Conservation (phyloP, 805 yeast genomes). For the Spathaspora passalidarum region DNA sequence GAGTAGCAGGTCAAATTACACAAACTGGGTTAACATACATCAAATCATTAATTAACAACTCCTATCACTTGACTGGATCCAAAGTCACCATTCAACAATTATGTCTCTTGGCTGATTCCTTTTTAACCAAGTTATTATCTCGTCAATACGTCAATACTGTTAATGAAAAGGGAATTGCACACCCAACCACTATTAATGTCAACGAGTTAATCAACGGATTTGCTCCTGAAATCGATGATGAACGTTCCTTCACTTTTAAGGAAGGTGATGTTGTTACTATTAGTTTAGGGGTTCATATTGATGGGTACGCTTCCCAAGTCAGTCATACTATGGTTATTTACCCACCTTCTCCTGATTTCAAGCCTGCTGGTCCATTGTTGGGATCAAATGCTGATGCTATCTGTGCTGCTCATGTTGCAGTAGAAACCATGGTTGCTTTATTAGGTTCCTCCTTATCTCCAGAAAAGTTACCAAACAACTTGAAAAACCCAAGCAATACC, state of each 20-base stretch:
- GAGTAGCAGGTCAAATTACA: conserved; percentile 84
- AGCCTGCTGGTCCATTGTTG: conserved; percentile 74
- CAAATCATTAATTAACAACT: conserved; percentile 62
- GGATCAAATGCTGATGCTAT: conserved; percentile 88
- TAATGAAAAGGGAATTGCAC: conserved; percentile 87
- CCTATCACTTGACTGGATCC: conserved; percentile 58
- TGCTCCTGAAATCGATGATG: conserved; percentile 80
- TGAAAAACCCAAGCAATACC: conserved; percentile 35
- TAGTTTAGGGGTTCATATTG: conserved; percentile 86
- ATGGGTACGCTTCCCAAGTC: conserved; percentile 86
- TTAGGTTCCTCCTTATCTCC: conserved; percentile 73
- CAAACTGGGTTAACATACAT: conserved; percentile 77
- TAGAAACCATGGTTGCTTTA: conserved; percentile 77
- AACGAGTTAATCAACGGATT: conserved; percentile 76
- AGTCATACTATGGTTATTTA: conserved; percentile 86
- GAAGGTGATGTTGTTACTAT: conserved; percentile 87
- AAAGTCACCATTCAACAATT: conserved; percentile 61
- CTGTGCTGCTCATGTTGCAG: conserved; percentile 85
- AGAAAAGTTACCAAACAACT: conserved; percentile 62
- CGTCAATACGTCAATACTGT: conserved; percentile 60
- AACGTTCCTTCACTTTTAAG: conserved; percentile 38
- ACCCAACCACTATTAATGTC: conserved; percentile 86
- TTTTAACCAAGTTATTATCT: conserved; percentile 56
- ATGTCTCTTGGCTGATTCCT: conserved; percentile 80
- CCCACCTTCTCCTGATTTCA: conserved; percentile 43